These are phyloP conservation scores for Aechmea fasciata DNA, from an alignment of 176 grass and related monocot genomes.

Conservation along the genomic window DNA sequence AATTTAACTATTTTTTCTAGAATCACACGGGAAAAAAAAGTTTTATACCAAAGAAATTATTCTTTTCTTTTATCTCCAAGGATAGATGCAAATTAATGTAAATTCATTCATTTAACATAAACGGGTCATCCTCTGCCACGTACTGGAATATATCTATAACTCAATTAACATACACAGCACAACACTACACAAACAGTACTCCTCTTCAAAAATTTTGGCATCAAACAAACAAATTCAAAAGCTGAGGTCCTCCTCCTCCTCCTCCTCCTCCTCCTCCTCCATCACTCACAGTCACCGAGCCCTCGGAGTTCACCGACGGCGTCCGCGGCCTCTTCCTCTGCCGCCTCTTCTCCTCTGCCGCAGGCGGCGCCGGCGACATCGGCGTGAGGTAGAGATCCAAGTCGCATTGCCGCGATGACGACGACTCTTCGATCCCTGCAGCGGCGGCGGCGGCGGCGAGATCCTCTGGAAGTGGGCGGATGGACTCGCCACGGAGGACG, in stretches of 20 bases:
- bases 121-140: not conserved
- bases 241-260: slow-evolving; percentile 22
- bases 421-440: slow-evolving; percentile 1
- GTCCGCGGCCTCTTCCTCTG: slow-evolving; percentile 28
- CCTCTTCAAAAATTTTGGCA: not conserved
- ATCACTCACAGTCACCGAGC: slow-evolving; percentile 51
- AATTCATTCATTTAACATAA: too few relatives aligned
- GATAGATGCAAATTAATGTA: too few relatives aligned
- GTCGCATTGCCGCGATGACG: slow-evolving; percentile 24
- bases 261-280: not conserved
- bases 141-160: not conserved
- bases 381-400: slow-evolving; percentile 42
- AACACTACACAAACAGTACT: not conserved
- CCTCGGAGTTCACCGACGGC: slow-evolving; percentile 70
- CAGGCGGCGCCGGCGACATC: slow-evolving; percentile 19
- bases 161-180: not conserved
- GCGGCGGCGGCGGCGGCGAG: slow-evolving; percentile 7
- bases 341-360: slow-evolving; percentile 3
- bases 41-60: too few relatives aligned
- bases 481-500: slow-evolving; percentile 61
- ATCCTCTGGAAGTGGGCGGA: slow-evolving; percentile 50
- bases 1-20: too few relatives aligned
- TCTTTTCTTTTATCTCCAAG: too few relatives aligned
- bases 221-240: slow-evolving; percentile 79
- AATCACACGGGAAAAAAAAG: too few relatives aligned